phyloP scores from a whole-genome alignment of 805 yeast species.

The Blastobotrys attinorum region DNA sequence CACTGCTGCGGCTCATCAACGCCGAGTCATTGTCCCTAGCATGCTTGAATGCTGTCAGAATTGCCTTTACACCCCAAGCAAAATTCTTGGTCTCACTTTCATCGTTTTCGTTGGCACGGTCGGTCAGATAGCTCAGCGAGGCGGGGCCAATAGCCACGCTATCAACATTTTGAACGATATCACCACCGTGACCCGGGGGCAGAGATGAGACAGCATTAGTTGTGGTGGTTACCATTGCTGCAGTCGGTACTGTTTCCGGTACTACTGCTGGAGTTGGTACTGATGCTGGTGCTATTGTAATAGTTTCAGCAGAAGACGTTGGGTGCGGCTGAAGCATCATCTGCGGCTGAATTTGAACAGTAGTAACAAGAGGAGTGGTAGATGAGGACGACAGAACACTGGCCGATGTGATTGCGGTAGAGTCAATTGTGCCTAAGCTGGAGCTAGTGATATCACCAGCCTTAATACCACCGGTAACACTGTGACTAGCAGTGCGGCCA shows the following conservation, averaged over 20 bases:
- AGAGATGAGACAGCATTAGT: neutral
- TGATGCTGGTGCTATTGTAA: neutral
- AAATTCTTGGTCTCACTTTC: constrained; percentile 9
- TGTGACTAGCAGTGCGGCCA: too few relatives aligned
- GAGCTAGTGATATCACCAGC: too few relatives aligned
- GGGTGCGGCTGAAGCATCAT: neutral
- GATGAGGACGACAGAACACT: too few relatives aligned
- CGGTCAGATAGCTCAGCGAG: too few relatives aligned
- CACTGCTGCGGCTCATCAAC: neutral
- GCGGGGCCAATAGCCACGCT: too few relatives aligned
- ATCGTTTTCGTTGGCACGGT: too few relatives aligned
- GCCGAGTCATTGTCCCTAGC: constrained; percentile 2
- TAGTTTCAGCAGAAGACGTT: neutral
- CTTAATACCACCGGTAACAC: neutral
- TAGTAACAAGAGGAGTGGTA: too few relatives aligned
- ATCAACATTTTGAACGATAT: constrained; percentile 3
- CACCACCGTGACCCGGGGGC: neutral
- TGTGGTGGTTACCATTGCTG: neutral
- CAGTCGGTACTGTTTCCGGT: neutral
- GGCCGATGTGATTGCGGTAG: too few relatives aligned
- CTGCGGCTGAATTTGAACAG: too few relatives aligned
- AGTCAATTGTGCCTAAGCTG: too few relatives aligned
- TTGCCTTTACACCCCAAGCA: constrained; percentile 17
- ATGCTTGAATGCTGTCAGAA: constrained; percentile 14
- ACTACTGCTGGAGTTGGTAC: neutral